Conservation (phyloP, 352 stramenopile genomes). For the Pythium diclinum region DNA sequence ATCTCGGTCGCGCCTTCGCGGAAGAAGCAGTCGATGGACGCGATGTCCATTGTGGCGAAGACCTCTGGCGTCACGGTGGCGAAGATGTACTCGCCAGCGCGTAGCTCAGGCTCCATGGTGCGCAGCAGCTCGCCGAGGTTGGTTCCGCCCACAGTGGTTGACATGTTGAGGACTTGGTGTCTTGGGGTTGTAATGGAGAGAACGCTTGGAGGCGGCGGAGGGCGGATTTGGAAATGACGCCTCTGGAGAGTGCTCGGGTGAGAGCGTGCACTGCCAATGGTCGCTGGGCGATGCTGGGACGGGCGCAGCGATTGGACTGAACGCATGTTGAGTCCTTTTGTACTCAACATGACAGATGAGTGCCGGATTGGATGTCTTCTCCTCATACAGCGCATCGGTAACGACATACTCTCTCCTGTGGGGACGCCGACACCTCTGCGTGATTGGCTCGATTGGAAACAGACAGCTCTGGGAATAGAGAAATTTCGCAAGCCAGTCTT, state of each 20-base stretch:
- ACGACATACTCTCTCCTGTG: too few species aligned
- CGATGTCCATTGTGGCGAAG: constrained; percentile 15
- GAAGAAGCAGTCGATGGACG: constrained; percentile 18
- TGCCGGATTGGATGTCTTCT: background rate
- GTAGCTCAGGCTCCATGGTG: constrained; percentile 17
- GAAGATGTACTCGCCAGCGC: constrained; percentile 16
- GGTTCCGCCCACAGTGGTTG: constrained; percentile 10
- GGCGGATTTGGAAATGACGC: background rate
- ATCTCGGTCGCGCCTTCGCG: constrained; percentile 18
- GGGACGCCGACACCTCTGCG: too few species aligned
- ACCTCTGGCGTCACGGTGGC: constrained; percentile 11
- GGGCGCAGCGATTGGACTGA: background rate
- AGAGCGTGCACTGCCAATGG: background rate
- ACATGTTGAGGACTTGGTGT: background rate
- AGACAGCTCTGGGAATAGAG: too few species aligned
- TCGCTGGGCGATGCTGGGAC: background rate
- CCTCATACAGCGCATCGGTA: too few species aligned
- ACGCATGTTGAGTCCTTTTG: background rate
- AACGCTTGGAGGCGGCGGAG: background rate
- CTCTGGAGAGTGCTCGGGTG: background rate
- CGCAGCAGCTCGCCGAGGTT: constrained; percentile 19
- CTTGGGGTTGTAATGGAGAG: background rate
- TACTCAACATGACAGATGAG: constrained; percentile 2
- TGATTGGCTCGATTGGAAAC: too few species aligned
- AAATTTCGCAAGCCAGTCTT: too few species aligned